These are phyloP conservation scores for Trypanosoma rangeli DNA, from an alignment of 208 protist species.

Conservation along the genomic window DNA sequence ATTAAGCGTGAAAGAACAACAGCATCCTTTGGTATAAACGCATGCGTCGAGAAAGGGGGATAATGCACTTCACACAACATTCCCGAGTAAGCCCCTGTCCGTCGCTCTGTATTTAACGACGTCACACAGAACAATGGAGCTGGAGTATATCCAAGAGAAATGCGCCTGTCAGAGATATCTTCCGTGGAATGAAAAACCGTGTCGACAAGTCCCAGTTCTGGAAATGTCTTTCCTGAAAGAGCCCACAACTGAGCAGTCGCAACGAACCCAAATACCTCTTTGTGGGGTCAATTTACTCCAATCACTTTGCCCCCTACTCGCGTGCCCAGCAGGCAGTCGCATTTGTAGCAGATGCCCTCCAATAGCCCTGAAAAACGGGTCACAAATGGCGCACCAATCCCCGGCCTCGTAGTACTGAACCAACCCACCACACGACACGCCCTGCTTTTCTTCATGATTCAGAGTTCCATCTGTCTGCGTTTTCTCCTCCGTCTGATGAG, in stretches of 20 bases:
- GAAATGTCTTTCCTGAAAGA: background rate
- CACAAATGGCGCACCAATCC: conserved; percentile 6
- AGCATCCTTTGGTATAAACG: conserved; percentile 6
- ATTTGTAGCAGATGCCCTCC: conserved; percentile 35
- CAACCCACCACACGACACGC: background rate
- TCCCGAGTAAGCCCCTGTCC: background rate
- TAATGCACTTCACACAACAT: conserved; percentile 15
- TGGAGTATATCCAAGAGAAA: background rate
- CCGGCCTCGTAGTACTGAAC: conserved; percentile 6
- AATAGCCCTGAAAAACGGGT: conserved; percentile 34
- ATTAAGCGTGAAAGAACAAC: conserved; percentile 4
- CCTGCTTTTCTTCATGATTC: background rate
- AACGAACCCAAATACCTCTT: background rate
- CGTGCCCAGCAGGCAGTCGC: background rate
- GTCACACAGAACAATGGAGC: conserved; percentile 16
- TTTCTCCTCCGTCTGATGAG: background rate
- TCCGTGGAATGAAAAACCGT: background rate
- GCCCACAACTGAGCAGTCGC: background rate
- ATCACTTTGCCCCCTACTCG: background rate
- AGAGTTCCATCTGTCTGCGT: background rate
- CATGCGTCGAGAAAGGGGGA: background rate
- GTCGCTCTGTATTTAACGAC: background rate
- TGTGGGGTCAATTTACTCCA: background rate
- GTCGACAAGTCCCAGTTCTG: conserved; percentile 13
- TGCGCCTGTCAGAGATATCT: background rate